A percentile compares a stretch with the other conserved stretches of the same genome.
phyloP scores from a whole-genome alignment of 768 basidiomycete genomes.

The Termitomyces sp. region DNA sequence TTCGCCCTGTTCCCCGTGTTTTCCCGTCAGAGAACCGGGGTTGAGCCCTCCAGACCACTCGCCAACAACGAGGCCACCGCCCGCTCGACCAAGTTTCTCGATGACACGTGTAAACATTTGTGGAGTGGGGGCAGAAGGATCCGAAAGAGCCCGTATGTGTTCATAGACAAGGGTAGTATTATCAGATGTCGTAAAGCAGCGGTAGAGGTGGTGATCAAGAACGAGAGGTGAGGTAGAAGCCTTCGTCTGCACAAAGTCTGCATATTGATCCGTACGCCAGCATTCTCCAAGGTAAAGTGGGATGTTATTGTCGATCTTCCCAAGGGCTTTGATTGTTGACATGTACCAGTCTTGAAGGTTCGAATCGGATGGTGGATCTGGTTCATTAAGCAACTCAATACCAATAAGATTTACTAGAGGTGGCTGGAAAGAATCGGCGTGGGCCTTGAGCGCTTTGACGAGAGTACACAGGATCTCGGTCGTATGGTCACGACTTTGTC shows the following conservation, averaged over 20 bases:
- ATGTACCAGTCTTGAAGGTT: slow-evolving; percentile 60
- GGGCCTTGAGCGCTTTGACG: slow-evolving; percentile 19
- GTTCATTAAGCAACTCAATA: slow-evolving; percentile 57
- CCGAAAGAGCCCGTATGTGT: slow-evolving; percentile 45
- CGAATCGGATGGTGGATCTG: slow-evolving; percentile 41
- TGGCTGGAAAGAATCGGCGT: slow-evolving; percentile 24
- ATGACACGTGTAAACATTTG: slow-evolving; percentile 28
- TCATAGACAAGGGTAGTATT: slow-evolving; percentile 42
- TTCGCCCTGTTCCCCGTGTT: slow-evolving; percentile 28
- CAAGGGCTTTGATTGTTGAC: slow-evolving; percentile 46
- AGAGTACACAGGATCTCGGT: slow-evolving; percentile 43
- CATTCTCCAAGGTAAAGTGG: slow-evolving; percentile 74
- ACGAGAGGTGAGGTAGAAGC: slow-evolving; percentile 36
- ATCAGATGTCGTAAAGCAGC: slow-evolving; percentile 68
- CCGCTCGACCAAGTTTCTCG: slow-evolving; percentile 26
- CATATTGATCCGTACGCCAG: slow-evolving; percentile 66
- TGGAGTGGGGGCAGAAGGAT: slow-evolving; percentile 31
- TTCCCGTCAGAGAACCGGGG: slow-evolving; percentile 44
- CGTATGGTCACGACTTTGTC: slow-evolving; percentile 39
- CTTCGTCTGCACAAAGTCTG: slow-evolving; percentile 39
- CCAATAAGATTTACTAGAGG: slow-evolving; percentile 49
- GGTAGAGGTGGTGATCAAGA: slow-evolving; percentile 80
- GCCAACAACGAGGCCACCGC: slow-evolving; percentile 53
- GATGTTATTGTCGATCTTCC: slow-evolving; percentile 43
- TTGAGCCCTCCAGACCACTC: slow-evolving; percentile 81